These are phyloP conservation scores for Clitoria ternatea DNA, from an alignment of 306 rosid species.

Conservation along the genomic window DNA sequence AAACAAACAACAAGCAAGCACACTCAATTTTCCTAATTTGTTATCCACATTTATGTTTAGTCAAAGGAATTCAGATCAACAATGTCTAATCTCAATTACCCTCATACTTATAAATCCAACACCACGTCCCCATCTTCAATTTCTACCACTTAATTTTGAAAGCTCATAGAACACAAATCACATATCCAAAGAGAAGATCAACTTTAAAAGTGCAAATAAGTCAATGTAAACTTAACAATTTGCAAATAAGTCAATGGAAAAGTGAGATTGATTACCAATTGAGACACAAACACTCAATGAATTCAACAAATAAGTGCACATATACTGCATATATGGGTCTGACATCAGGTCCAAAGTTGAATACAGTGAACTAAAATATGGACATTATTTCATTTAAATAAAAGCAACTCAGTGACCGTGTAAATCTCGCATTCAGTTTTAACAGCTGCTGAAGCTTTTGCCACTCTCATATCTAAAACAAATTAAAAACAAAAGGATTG, in stretches of 20 bases:
- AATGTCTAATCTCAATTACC: not conserved
- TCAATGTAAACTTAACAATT: not conserved
- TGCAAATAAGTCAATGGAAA: too few species aligned
- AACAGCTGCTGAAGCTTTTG: too few species aligned
- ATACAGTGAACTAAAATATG: too few species aligned
- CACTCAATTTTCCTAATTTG: not conserved
- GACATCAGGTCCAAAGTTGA: too few species aligned
- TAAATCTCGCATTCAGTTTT: too few species aligned
- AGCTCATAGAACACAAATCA: not conserved
- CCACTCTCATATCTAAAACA: too few species aligned
- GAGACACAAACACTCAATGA: not conserved
- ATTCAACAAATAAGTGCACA: not conserved
- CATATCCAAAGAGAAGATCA: not conserved
- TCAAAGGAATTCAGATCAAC: not conserved
- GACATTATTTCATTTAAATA: too few species aligned
- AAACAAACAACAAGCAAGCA: not conserved
- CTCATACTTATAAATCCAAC: too few species aligned
- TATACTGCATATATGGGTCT: not conserved
- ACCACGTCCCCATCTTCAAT: not conserved
- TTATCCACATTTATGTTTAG: slow-evolving; percentile 1
- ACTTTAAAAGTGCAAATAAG: not conserved
- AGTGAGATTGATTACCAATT: not conserved
- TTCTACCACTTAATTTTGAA: not conserved
- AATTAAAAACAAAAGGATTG: too few species aligned
- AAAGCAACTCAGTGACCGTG: too few species aligned